A percentile compares a stretch with the other conserved stretches of the same genome.
These are phyloP conservation scores for Yamagishiella unicocca DNA, from an alignment of 139 green algal species.

Conservation along the genomic window DNA sequence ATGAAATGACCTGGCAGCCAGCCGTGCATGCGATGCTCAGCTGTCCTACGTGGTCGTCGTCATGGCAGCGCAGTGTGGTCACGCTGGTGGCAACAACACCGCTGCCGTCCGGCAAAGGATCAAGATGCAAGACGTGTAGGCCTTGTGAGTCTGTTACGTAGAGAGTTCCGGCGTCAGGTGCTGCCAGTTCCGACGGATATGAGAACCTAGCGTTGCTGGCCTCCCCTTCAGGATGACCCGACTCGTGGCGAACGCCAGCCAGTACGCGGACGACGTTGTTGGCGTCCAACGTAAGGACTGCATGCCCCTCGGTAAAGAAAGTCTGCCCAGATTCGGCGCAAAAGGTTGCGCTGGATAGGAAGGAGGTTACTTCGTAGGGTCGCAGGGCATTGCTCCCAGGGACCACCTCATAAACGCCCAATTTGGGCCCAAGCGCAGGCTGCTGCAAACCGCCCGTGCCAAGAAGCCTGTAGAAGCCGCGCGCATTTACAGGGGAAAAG, in stretches of 20 bases:
- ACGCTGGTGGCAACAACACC: background rate
- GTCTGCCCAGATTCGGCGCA: background rate
- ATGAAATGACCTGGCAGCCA: background rate
- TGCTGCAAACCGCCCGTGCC: background rate
- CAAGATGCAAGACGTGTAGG: background rate
- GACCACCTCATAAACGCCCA: background rate
- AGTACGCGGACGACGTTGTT: slow-evolving; percentile 3
- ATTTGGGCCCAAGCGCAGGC: background rate
- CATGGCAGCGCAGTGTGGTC: background rate
- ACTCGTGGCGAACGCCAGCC: background rate
- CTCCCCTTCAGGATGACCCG: background rate
- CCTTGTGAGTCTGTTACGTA: background rate
- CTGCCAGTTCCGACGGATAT: background rate
- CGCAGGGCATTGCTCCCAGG: background rate
- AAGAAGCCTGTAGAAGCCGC: background rate
- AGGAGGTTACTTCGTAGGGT: background rate
- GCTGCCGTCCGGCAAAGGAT: background rate
- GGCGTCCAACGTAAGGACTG: background rate
- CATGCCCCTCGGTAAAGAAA: background rate
- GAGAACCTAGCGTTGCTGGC: background rate
- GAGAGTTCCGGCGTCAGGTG: background rate
- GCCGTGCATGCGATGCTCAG: background rate
- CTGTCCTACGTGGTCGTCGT: background rate
- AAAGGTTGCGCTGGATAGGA: background rate
- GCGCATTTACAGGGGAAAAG: background rate